A percentile compares a stretch with the other conserved stretches of the same genome.
phyloP scores from a whole-genome alignment of 2,329 filamentous ascomycete genomes.

The Aspergillus sp. region DNA sequence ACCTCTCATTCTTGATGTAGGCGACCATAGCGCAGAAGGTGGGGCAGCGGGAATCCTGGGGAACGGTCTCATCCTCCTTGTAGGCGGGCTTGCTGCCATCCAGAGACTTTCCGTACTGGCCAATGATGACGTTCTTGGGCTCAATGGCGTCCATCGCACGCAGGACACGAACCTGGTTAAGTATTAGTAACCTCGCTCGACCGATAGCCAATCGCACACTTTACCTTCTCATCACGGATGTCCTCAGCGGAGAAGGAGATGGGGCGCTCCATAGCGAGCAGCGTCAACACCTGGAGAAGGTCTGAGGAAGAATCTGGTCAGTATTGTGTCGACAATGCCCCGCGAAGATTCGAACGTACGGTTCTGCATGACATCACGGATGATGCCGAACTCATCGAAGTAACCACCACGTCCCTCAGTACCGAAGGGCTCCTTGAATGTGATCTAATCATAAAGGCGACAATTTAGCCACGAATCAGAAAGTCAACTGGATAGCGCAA shows the following conservation, averaged over 20 bases:
- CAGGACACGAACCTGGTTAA: constrained; percentile 73
- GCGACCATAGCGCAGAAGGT: constrained; percentile 97
- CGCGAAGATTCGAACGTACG: constrained; percentile 52
- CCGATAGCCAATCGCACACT: background rate
- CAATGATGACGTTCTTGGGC: constrained; percentile 99
- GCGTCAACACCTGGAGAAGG: constrained; percentile 90
- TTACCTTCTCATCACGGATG: constrained; percentile 89
- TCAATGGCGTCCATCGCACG: constrained; percentile 92
- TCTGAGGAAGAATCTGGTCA: constrained; percentile 50
- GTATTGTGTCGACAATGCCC: background rate
- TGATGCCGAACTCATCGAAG: constrained; percentile 99
- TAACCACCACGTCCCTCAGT: constrained; percentile 97
- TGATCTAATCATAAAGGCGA: constrained; percentile 59
- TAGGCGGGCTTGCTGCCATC: constrained; percentile 96
- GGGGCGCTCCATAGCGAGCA: constrained; percentile 96
- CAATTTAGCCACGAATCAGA: constrained; percentile 2
- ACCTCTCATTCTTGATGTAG: constrained; percentile 99
- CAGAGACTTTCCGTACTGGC: constrained; percentile 94
- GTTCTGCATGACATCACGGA: constrained; percentile 99
- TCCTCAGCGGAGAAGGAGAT: constrained; percentile 98
- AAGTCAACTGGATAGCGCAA: background rate
- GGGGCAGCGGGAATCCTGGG: constrained; percentile 94
- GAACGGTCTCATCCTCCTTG: constrained; percentile 98
- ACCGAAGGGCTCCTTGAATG: constrained; percentile 99
- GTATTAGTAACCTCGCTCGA: constrained; percentile 4